Base-by-base conservation (phyloP, 2,329 filamentous ascomycete species). In the Shiraia bambusicola region DNA sequence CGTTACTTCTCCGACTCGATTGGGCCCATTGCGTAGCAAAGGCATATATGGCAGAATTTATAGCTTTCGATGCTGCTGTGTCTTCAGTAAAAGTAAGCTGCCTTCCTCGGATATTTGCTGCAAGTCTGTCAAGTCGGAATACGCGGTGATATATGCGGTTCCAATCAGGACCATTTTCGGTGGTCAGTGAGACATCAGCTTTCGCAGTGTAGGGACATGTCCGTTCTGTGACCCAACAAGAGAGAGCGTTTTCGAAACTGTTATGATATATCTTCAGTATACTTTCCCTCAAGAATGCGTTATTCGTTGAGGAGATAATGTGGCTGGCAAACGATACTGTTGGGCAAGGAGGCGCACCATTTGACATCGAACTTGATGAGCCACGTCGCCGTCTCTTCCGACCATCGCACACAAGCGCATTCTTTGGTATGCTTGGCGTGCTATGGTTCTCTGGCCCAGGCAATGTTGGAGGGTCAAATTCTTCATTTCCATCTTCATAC, bases 201-300 rank as follows among this genome's bases (percentile, higher is more conserved):
- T 57, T 46, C 32, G 66, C 53, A 47, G 65, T 65, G 50, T 79
- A 79, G 1, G 77, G 77, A 39, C 77, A 80, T 2, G 75, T 79
- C 33, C 71, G 67, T 45, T 79, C 76, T 0, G 75, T 77, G 13
- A 79, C 50, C 77, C 77, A 80, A 52, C 77, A 79, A 2, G 75
- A 74, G 6, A 79, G 58, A 10, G 72, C 75, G 50, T 77, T 73
- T 48, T 79, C 76, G 48, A 79, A 67, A 22, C 75, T 77, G 47
- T 79, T 76, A 49, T 79, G 76, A 52, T 79, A 80, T 25, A 79
- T 73, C 31, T 69, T 69, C 36, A 78, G 59, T 13, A 78, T 61
- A 11, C 61, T 70, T 28, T 73, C 66, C 1, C 70, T 71, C 40
- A 78, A 69, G 17, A 73, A 59, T 6, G 59, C 60, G 22, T 64